Conservation (phyloP, 2,329 filamentous ascomycete genomes). For the Aspergillus japonicus region DNA sequence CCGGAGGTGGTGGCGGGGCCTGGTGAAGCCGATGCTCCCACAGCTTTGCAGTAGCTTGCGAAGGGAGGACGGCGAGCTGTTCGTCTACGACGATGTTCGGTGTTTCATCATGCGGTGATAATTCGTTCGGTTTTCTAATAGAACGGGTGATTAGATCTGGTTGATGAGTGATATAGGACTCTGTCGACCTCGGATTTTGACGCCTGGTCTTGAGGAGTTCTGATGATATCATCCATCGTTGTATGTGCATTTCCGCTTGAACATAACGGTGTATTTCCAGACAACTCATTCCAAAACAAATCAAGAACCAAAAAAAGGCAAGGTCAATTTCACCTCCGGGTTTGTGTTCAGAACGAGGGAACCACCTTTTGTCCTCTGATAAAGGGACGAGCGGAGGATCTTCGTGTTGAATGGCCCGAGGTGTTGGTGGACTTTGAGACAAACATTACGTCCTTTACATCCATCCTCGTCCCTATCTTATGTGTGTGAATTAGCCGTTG, state of each 20-base stretch:
- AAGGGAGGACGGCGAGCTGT: background rate
- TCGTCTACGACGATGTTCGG: constrained; percentile 10
- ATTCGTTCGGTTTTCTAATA: background rate
- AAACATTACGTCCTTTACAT: no score
- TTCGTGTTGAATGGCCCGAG: background rate
- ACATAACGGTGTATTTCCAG: no score
- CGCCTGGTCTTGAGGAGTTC: background rate
- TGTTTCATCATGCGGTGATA: constrained; percentile 1
- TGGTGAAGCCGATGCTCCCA: background rate
- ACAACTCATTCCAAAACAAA: background rate
- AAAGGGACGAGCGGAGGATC: background rate
- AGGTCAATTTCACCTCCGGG: background rate
- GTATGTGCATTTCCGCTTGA: background rate
- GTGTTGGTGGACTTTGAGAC: background rate
- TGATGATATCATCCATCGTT: background rate
- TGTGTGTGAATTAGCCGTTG: background rate
- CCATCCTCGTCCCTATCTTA: no score
- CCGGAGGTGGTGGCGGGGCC: background rate
- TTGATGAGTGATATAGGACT: background rate
- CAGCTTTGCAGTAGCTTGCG: background rate
- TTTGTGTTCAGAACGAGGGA: background rate
- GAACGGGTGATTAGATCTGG: background rate
- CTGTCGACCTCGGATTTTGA: background rate
- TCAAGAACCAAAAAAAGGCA: background rate
- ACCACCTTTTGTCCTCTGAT: background rate